phyloP scores from a whole-genome alignment of 2,329 filamentous ascomycete genomes.

The Colletotrichum salicis region DNA sequence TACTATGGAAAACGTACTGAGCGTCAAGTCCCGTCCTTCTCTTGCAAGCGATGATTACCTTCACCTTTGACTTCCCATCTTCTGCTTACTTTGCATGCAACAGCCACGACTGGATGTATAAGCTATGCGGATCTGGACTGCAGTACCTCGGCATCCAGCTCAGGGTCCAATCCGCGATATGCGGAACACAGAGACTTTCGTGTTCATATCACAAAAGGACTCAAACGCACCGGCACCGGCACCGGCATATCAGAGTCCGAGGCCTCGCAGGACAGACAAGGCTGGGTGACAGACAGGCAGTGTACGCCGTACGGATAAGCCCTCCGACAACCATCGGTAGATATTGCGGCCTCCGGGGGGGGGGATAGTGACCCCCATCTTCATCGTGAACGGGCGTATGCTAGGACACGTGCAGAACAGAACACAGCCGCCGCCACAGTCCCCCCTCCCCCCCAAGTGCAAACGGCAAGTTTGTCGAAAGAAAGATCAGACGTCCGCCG shows the following conservation, averaged over 20 bases:
- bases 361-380: too few species aligned
- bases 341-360: neutral
- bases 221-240: neutral
- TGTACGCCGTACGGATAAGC: neutral
- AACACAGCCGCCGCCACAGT: neutral
- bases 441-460: too few species aligned
- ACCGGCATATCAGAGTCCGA: neutral
- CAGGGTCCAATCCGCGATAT: too few species aligned
- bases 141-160: neutral
- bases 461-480: neutral
- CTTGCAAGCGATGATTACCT: too few species aligned
- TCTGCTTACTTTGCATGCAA: too few species aligned
- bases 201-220: neutral
- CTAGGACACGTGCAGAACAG: neutral
- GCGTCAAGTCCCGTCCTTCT: too few species aligned
- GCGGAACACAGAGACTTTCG: neutral
- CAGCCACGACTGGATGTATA: too few species aligned
- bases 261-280: neutral
- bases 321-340: too few species aligned
- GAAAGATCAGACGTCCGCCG: neutral
- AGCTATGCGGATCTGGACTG: neutral
- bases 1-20: too few species aligned
- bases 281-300: neutral
- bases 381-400: neutral
- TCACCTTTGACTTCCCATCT: too few species aligned